Evolutionary conservation across 2,329 filamentous ascomycete species (phyloP).

Genomic region (Hyphodiscus sp.): DNA sequence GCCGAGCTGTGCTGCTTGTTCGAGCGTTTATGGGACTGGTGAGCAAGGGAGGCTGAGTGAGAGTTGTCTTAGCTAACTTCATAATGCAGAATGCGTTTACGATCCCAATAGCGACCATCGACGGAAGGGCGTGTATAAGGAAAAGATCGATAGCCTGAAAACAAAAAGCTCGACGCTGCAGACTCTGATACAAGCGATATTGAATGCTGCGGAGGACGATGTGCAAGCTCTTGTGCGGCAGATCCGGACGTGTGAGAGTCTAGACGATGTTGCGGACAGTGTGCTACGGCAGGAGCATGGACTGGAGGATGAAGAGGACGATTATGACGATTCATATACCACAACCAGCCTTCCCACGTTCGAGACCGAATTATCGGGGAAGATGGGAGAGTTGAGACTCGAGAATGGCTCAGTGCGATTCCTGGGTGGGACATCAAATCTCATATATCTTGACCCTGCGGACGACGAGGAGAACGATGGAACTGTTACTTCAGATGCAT

Average conservation of each 20-base stretch:
- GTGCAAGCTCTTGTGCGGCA: slow-evolving; percentile 74
- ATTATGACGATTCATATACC: slow-evolving; percentile 38
- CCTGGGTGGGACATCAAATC: slow-evolving; percentile 88
- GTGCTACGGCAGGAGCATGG: slow-evolving; percentile 28
- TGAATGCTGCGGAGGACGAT: slow-evolving; percentile 85
- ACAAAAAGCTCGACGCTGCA: slow-evolving; percentile 82
- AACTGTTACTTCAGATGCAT: slow-evolving; percentile 22
- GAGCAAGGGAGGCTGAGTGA: slow-evolving; percentile 4
- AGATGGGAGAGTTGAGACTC: slow-evolving; percentile 85
- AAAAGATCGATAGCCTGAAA: slow-evolving; percentile 84
- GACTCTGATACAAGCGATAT: slow-evolving; percentile 84
- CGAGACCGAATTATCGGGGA: slow-evolving; percentile 80
- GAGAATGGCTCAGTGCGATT: slow-evolving; percentile 86
- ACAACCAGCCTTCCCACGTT: slow-evolving; percentile 35
- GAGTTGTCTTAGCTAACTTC: not conserved
- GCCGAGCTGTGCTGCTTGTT: slow-evolving; percentile 91
- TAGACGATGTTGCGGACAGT: slow-evolving; percentile 30
- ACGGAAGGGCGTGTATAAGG: slow-evolving; percentile 93
- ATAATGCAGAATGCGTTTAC: slow-evolving; percentile 66
- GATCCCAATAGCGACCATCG: slow-evolving; percentile 95
- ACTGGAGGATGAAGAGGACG: slow-evolving; percentile 32
- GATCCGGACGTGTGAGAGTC: slow-evolving; percentile 75
- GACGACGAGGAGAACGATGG: slow-evolving; percentile 31
- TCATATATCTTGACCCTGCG: slow-evolving; percentile 67
- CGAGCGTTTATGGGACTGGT: slow-evolving; percentile 78